These are phyloP conservation scores for Hordeum marinum DNA, from an alignment of 176 grass and related monocot genomes.

Conservation along the genomic window DNA sequence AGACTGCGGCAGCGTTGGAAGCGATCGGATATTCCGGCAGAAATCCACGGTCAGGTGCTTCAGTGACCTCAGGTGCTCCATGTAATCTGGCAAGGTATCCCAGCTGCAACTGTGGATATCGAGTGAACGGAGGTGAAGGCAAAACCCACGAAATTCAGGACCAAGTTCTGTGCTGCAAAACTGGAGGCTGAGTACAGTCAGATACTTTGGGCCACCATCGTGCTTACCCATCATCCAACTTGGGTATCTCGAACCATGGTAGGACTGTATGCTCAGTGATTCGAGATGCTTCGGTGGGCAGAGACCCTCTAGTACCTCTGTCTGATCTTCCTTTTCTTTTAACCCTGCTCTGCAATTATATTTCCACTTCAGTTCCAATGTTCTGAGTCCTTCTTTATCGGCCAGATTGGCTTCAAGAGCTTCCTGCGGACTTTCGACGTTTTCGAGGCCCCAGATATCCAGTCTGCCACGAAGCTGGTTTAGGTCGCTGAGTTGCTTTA, in stretches of 20 bases:
- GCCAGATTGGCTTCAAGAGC: conserved; percentile 11
- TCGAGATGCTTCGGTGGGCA: background rate
- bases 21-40: background rate
- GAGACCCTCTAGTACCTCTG: conserved; percentile 32
- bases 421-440: conserved; percentile 26
- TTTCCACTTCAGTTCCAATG: rapidly evolving
- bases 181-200: rapidly evolving
- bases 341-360: too few relatives aligned
- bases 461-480: conserved; percentile 3
- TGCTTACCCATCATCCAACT: conserved; percentile 1
- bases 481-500: conserved; percentile 21
- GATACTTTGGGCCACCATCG: background rate
- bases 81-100: background rate
- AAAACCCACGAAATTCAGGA: background rate
- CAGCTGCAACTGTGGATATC: rapidly evolving
- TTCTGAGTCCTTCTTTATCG: conserved; percentile 1
- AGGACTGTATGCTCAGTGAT: background rate
- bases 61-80: background rate
- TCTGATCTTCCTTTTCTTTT: background rate
- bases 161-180: background rate
- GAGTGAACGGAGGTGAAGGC: background rate
- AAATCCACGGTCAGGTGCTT: rapidly evolving
- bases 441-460: background rate
- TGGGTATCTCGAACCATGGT: conserved; percentile 7
- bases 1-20: background rate